Percentiles rank a stretch among this genome's conserved stretches.
Conservation (phyloP, 1,284 basidiomycete genomes). For the Ustilago esculenta region DNA sequence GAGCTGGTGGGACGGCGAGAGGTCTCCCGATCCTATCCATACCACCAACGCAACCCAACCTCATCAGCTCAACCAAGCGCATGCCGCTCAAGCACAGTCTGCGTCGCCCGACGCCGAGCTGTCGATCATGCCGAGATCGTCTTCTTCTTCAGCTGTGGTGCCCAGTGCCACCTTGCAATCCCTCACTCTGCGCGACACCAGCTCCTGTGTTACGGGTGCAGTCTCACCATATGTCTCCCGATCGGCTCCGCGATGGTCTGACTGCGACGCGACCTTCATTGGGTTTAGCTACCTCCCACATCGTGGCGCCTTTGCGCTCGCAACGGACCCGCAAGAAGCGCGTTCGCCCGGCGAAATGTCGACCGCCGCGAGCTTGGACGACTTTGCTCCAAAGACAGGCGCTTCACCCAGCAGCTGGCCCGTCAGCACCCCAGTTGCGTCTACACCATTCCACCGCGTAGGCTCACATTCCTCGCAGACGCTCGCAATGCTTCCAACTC, state of each 20-base stretch:
- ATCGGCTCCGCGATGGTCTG: conserved; percentile 45
- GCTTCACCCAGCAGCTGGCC: conserved; percentile 24
- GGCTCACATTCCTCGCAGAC: conserved; percentile 16
- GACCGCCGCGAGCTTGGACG: conserved; percentile 33
- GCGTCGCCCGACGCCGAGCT: neutral
- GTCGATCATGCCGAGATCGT: conserved; percentile 27
- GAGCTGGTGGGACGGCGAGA: conserved; percentile 20
- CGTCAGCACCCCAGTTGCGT: conserved; percentile 39
- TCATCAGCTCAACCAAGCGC: neutral
- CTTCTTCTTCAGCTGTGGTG: conserved; percentile 35
- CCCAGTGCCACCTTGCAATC: too few relatives aligned
- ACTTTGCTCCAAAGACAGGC: conserved; percentile 4
- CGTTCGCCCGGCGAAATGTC: conserved; percentile 28
- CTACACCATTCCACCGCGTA: conserved; percentile 42
- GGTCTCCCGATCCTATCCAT: neutral
- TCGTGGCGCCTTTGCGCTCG: conserved; percentile 27
- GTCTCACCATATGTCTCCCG: conserved; percentile 20
- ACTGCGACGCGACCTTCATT: conserved; percentile 52
- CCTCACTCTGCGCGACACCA: conserved; percentile 12
- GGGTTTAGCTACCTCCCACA: conserved; percentile 59
- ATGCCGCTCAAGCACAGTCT: neutral
- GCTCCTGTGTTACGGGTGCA: neutral
- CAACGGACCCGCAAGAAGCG: neutral
- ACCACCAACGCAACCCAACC: neutral
- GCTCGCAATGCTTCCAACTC: conserved; percentile 31